Evolutionary conservation across 2,329 filamentous ascomycete species (phyloP).

Genomic region (Aspergillus phoenicis): DNA sequence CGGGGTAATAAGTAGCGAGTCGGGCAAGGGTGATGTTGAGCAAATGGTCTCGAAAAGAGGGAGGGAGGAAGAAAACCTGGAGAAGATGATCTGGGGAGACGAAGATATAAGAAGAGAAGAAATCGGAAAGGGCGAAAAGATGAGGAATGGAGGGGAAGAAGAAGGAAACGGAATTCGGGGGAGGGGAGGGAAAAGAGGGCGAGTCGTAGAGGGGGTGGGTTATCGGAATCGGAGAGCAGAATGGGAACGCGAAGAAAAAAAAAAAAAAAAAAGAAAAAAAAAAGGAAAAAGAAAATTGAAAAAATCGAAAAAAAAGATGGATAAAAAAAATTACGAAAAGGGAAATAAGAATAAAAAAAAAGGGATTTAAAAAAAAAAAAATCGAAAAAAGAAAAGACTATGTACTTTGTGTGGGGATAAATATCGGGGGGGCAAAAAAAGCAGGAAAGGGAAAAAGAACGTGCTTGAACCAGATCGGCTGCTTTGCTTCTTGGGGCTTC

Average conservation of each 20-base stretch:
- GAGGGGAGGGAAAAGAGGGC: conserved; percentile 26
- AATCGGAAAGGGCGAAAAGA: conserved; percentile 20
- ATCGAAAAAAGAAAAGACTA: conserved; percentile 19
- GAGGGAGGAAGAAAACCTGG: conserved; percentile 28
- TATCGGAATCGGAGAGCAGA: conserved; percentile 32
- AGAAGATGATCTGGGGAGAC: conserved; percentile 31
- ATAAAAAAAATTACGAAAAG: conserved; percentile 13
- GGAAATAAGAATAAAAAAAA: conserved; percentile 17
- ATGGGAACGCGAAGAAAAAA: conserved; percentile 17
- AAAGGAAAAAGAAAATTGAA: conserved; percentile 23
- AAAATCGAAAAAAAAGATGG: conserved; percentile 21
- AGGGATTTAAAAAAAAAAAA: conserved; percentile 15
- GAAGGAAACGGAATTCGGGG: conserved; percentile 30
- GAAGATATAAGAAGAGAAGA: conserved; percentile 35
- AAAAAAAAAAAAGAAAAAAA: conserved; percentile 15
- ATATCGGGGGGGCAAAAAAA: conserved; percentile 34
- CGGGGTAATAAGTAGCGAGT: conserved; percentile 7
- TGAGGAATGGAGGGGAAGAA: conserved; percentile 28
- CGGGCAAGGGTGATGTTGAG: conserved; percentile 20
- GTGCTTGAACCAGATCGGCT: conserved; percentile 29
- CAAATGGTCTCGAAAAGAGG: conserved; percentile 23
- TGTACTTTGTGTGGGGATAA: conserved; percentile 32
- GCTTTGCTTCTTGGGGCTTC: conserved; percentile 24
- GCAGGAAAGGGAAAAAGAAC: conserved; percentile 24
- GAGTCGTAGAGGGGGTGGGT: conserved; percentile 23